These are phyloP conservation scores for Solanum hybrid DNA, from an alignment of 305 asterid species.

Conservation along the genomic window DNA sequence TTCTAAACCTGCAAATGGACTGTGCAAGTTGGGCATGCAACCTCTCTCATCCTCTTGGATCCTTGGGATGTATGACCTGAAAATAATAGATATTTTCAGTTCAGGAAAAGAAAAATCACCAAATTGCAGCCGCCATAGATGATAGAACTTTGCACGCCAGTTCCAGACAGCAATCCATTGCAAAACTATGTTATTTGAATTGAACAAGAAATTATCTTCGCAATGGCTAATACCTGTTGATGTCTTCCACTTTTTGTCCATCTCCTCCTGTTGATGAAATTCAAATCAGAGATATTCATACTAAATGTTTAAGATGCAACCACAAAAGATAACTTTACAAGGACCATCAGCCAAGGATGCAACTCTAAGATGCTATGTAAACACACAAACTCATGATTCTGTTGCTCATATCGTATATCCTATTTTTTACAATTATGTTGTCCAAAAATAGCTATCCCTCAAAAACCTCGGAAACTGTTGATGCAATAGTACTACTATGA, in stretches of 20 bases:
- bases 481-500: background rate
- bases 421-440: background rate
- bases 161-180: background rate
- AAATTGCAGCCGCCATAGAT: background rate
- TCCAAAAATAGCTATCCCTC: background rate
- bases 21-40: conserved; percentile 82
- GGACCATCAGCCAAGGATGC: background rate
- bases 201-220: background rate
- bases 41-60: conserved; percentile 61
- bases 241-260: conserved; percentile 69
- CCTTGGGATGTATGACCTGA: conserved; percentile 37
- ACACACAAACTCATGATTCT: background rate
- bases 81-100: conserved; percentile 4
- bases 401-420: background rate
- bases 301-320: background rate
- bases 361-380: background rate
- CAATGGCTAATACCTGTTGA: conserved; percentile 28
- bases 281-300: conserved; percentile 3
- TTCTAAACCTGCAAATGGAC: conserved; percentile 71
- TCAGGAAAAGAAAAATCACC: background rate
- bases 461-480: background rate
- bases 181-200: background rate
- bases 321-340: background rate
- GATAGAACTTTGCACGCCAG: background rate
- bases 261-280: conserved; percentile 53